Conservation (phyloP, 164 flowering plant genomes). For the Liriodendron chinense region DNA sequence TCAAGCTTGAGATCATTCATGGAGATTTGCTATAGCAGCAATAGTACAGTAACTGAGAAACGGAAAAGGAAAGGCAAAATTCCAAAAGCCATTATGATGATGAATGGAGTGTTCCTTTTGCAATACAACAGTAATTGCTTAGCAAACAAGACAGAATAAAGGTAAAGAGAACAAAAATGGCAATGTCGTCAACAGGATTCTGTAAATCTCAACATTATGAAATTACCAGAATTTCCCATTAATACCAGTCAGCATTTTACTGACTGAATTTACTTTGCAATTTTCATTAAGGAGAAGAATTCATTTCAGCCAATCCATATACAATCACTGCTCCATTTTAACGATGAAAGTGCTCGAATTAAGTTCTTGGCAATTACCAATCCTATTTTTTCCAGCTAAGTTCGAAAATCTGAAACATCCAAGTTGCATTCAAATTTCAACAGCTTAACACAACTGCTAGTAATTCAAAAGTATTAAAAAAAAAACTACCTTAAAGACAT, state of each 20-base stretch:
- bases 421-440: neutral
- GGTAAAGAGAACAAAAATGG: neutral
- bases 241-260: neutral
- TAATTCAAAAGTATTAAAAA: too few species aligned
- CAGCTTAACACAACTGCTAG: neutral
- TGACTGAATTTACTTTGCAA: neutral
- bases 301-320: neutral
- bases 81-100: neutral
- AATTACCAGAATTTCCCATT: neutral
- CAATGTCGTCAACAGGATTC: neutral
- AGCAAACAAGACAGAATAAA: slow-evolving; percentile 1
- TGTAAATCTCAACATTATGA: neutral
- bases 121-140: neutral
- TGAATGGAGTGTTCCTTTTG: neutral
- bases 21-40: neutral
- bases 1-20: neutral
- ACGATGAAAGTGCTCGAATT: neutral
- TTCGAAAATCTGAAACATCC: neutral
- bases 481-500: slow-evolving; percentile 64
- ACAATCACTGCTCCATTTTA: neutral
- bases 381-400: neutral
- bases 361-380: neutral
- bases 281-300: neutral
- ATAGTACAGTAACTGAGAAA: neutral
- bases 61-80: neutral